Conservation (phyloP, 805 yeast genomes). For the Cyberlindnera maritima region DNA sequence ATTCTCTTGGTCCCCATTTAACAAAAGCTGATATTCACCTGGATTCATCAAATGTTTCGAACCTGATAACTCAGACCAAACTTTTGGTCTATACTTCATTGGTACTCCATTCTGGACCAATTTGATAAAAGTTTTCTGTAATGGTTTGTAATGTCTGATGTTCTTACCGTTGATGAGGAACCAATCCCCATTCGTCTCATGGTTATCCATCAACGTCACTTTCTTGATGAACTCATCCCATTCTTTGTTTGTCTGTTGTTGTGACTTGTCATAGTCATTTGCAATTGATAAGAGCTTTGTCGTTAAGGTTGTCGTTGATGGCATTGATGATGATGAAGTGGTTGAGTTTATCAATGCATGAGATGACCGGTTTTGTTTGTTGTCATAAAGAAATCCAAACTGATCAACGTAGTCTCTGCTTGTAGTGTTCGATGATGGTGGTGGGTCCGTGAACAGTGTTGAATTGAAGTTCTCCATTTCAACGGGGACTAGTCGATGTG, state of each 20-base stretch:
- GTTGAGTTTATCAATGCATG: neutral
- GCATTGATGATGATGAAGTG: no score
- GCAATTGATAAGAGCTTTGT: slow-evolving; percentile 29
- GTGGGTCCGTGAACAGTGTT: slow-evolving; percentile 25
- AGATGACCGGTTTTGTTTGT: slow-evolving; percentile 3
- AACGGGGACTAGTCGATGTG: slow-evolving; percentile 32
- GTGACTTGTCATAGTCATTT: slow-evolving; percentile 42
- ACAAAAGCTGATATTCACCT: slow-evolving; percentile 42
- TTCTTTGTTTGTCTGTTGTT: slow-evolving; percentile 34
- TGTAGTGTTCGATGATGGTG: slow-evolving; percentile 27
- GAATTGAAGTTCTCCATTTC: slow-evolving; percentile 40
- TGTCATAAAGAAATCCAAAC: slow-evolving; percentile 47
- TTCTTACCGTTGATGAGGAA: slow-evolving; percentile 41
- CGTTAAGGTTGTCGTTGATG: slow-evolving; percentile 6
- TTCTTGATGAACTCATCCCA: slow-evolving; percentile 47
- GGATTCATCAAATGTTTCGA: slow-evolving; percentile 42
- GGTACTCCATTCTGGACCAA: slow-evolving; percentile 49
- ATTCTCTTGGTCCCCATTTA: slow-evolving; percentile 22
- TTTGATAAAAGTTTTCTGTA: slow-evolving; percentile 30
- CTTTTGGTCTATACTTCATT: slow-evolving; percentile 40
- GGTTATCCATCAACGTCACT: slow-evolving; percentile 26
- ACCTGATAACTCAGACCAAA: slow-evolving; percentile 57
- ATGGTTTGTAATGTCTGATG: slow-evolving; percentile 25
- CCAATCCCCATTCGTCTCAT: slow-evolving; percentile 30
- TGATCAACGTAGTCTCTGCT: slow-evolving; percentile 37